Conservation (phyloP, 345 rosid species). For the Odontarrhena argentea region DNA sequence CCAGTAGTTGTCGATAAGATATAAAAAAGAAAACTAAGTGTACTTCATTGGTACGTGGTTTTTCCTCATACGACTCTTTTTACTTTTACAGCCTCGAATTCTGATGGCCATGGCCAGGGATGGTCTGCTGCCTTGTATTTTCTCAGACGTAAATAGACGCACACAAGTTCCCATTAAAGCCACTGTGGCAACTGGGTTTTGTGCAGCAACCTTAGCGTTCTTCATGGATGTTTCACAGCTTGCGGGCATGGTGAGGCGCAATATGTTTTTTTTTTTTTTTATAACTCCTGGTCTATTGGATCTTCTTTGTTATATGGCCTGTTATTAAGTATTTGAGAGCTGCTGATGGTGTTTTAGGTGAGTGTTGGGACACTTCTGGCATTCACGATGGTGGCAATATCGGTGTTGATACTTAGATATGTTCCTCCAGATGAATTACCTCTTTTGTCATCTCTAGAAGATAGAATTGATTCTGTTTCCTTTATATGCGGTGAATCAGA, state of each 20-base stretch:
- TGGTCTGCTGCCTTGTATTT: conserved; percentile 82
- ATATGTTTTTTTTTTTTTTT: neutral
- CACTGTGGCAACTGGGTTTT: conserved; percentile 67
- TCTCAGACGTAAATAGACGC: conserved; percentile 66
- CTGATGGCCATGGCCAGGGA: conserved; percentile 96
- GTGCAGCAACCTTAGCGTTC: conserved; percentile 71
- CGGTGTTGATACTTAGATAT: conserved; percentile 86
- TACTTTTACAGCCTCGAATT: conserved; percentile 70
- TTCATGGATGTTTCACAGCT: conserved; percentile 83
- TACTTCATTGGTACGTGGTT: conserved; percentile 2
- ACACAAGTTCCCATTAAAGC: conserved; percentile 86
- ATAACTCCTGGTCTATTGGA: neutral
- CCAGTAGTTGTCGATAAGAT: neutral
- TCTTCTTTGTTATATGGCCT: neutral
- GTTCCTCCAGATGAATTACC: conserved; percentile 96
- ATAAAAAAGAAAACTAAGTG: neutral
- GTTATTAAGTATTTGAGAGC: conserved; percentile 19
- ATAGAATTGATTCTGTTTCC: conserved; percentile 64
- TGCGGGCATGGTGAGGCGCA: conserved; percentile 78
- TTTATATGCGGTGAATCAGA: conserved; percentile 36
- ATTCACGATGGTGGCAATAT: conserved; percentile 93
- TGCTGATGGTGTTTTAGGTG: conserved; percentile 56
- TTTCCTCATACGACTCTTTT: conserved; percentile 2
- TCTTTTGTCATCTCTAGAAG: conserved; percentile 76
- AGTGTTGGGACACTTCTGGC: conserved; percentile 99